These are phyloP conservation scores for Cystofilobasidium bisporidii DNA, from an alignment of 768 basidiomycete genomes.

Conservation along the genomic window DNA sequence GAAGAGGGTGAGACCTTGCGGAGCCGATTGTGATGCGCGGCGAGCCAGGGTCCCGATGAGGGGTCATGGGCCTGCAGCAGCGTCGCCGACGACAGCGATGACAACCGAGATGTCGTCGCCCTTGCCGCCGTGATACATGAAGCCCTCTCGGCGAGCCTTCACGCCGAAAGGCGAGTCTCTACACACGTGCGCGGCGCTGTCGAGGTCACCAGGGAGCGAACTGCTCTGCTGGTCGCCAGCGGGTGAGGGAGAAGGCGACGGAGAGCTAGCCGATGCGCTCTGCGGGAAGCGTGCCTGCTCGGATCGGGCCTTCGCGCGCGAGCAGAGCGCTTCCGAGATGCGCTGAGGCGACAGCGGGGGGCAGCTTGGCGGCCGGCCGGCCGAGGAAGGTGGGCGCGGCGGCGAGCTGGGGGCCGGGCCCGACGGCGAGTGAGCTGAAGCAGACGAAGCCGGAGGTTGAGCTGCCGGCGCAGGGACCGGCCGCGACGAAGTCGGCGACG, in stretches of 20 bases:
- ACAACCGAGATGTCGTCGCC: slow-evolving; percentile 17
- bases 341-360: slow-evolving; percentile 37
- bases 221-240: background rate
- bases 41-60: too few relatives aligned
- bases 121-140: background rate
- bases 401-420: slow-evolving; percentile 33
- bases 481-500: background rate
- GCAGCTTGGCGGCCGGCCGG: slow-evolving; percentile 23
- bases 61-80: too few relatives aligned
- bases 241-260: background rate
- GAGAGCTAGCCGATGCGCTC: background rate
- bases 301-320: slow-evolving; percentile 31
- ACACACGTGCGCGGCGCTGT: background rate
- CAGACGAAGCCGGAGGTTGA: slow-evolving; percentile 5
- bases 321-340: slow-evolving; percentile 38
- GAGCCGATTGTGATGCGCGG: too few relatives aligned
- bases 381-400: slow-evolving; percentile 26
- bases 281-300: background rate
- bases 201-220: background rate
- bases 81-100: too few relatives aligned
- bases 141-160: background rate
- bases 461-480: too few relatives aligned
- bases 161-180: slow-evolving; percentile 4
- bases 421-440: slow-evolving; percentile 13
- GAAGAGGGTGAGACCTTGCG: too few relatives aligned